Evolutionary conservation across 768 basidiomycete species (phyloP).

Genomic region (Pleurotus eryngii): DNA sequence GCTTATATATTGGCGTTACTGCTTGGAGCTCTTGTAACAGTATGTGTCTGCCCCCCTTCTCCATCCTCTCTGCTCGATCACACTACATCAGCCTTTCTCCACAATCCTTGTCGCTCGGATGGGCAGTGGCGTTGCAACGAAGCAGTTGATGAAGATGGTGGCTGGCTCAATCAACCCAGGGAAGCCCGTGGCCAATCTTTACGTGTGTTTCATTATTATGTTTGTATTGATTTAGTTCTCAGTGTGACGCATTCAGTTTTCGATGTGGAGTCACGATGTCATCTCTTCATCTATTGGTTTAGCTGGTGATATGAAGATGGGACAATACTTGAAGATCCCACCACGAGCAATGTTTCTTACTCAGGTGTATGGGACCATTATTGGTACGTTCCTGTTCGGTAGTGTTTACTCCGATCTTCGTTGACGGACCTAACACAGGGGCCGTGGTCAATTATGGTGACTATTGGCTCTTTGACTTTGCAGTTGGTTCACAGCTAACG

Average conservation of each 20-base stretch:
- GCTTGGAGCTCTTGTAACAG: slow-evolving; percentile 42
- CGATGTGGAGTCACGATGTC: slow-evolving; percentile 67
- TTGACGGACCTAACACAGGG: slow-evolving; percentile 18
- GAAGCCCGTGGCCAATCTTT: slow-evolving; percentile 66
- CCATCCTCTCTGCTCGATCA: neutral
- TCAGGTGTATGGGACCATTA: slow-evolving; percentile 61
- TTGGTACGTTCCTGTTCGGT: slow-evolving; percentile 30
- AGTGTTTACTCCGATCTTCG: too few species aligned
- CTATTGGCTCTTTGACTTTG: neutral
- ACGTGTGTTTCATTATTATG: slow-evolving; percentile 33
- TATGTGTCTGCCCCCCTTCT: slow-evolving; percentile 6
- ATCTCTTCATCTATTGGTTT: slow-evolving; percentile 50
- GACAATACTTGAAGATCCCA: slow-evolving; percentile 18
- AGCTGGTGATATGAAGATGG: slow-evolving; percentile 66
- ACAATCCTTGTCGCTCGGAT: slow-evolving; percentile 52
- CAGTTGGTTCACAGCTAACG: too few species aligned
- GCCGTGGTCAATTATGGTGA: slow-evolving; percentile 37
- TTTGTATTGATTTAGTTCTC: neutral
- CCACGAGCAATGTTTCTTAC: slow-evolving; percentile 29
- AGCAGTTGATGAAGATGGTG: slow-evolving; percentile 63
- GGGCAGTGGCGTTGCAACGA: slow-evolving; percentile 58
- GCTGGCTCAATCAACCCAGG: slow-evolving; percentile 59
- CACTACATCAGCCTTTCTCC: slow-evolving; percentile 43
- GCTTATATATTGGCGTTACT: slow-evolving; percentile 55
- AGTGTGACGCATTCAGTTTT: slow-evolving; percentile 39